Evolutionary conservation across 352 stramenopile genomes (phyloP).

Genomic region (Pythium phragmitis): DNA sequence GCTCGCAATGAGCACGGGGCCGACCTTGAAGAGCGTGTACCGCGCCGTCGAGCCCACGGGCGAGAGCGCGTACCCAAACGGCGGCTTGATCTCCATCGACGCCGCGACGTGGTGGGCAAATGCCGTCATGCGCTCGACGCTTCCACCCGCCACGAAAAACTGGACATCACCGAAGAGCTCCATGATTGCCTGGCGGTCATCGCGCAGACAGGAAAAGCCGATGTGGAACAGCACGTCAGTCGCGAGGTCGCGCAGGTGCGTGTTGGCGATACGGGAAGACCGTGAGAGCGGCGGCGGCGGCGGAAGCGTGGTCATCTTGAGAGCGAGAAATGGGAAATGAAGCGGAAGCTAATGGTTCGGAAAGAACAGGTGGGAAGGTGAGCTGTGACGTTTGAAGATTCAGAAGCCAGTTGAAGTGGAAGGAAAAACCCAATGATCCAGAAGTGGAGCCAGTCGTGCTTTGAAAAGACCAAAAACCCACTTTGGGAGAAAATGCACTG

Average conservation of each 20-base stretch:
- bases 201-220: constrained; percentile 52
- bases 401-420: constrained; percentile 8
- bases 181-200: constrained; percentile 45
- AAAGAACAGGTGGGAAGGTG: too few relatives aligned
- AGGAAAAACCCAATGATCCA: background rate
- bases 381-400: constrained; percentile 6
- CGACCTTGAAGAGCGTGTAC: constrained; percentile 83
- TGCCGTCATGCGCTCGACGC: constrained; percentile 69
- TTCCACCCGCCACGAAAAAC: constrained; percentile 79
- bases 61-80: constrained; percentile 60
- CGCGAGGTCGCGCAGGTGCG: constrained; percentile 53
- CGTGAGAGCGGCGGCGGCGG: constrained; percentile 1
- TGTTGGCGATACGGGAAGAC: constrained; percentile 54
- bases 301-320: constrained; percentile 1
- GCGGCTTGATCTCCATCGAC: constrained; percentile 50
- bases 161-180: constrained; percentile 71
- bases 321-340: too few relatives aligned
- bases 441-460: too few relatives aligned
- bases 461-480: too few relatives aligned
- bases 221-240: constrained; percentile 81
- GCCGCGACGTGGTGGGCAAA: constrained; percentile 62
- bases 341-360: too few relatives aligned
- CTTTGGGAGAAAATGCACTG: background rate
- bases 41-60: constrained; percentile 69
- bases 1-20: constrained; percentile 73